These are phyloP conservation scores for Candida namnaoensis DNA, from an alignment of 805 yeast genomes.

Conservation along the genomic window DNA sequence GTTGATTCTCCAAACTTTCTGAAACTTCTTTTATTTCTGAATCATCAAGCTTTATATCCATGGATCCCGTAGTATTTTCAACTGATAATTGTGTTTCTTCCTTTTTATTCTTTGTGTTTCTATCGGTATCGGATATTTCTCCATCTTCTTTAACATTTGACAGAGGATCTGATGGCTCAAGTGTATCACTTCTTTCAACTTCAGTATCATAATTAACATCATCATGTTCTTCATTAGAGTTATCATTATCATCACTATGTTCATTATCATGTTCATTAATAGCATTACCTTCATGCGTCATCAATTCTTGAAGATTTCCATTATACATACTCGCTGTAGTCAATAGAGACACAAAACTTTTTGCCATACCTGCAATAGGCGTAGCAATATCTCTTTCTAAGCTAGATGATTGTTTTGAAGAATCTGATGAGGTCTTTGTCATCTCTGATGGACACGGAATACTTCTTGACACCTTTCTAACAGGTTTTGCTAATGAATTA, in stretches of 20 bases:
- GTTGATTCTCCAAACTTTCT: neutral
- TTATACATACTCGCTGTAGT: constrained; percentile 47
- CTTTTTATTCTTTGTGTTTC: too few species aligned
- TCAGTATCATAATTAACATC: neutral
- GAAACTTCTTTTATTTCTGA: neutral
- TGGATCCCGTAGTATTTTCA: neutral
- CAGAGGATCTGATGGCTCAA: neutral
- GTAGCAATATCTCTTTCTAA: constrained; percentile 22
- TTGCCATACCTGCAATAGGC: constrained; percentile 33
- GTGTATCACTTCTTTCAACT: constrained; percentile 1
- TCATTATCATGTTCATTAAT: too few species aligned
- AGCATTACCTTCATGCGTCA: constrained; percentile 3
- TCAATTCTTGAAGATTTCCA: constrained; percentile 24
- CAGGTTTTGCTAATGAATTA: neutral
- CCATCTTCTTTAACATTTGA: too few species aligned
- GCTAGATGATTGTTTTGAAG: neutral
- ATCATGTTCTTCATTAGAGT: neutral
- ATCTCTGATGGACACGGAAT: neutral
- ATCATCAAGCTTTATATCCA: constrained; percentile 2
- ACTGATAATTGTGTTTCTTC: too few species aligned
- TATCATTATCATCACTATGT: constrained; percentile 4
- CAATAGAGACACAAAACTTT: constrained; percentile 43
- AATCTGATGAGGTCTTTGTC: neutral
- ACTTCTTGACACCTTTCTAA: neutral
- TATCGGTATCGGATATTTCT: too few species aligned